phyloP scores from a whole-genome alignment of 108 stramenopile species.

The Skeletonema menzelii region DNA sequence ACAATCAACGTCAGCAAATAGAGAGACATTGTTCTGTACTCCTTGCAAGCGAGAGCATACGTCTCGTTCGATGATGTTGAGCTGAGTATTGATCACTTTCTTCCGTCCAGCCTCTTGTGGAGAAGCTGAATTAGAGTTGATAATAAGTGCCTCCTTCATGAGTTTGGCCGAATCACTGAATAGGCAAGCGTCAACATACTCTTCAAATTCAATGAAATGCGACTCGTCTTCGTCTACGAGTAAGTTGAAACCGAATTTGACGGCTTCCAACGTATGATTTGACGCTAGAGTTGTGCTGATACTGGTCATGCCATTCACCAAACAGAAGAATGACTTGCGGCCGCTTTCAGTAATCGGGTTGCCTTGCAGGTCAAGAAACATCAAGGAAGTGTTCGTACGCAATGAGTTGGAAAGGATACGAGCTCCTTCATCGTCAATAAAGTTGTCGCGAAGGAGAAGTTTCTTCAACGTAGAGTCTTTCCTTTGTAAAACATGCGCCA shows the following conservation, averaged over 20 bases:
- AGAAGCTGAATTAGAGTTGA: not conserved
- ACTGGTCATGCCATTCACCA: not conserved
- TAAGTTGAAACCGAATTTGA: not conserved
- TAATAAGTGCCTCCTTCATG: not conserved
- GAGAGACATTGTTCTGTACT: not conserved
- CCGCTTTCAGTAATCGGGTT: not conserved
- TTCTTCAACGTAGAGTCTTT: not conserved
- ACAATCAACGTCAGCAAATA: not conserved
- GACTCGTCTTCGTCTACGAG: not conserved
- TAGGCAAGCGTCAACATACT: not conserved
- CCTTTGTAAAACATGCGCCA: not conserved
- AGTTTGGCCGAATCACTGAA: not conserved
- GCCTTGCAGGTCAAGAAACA: not conserved
- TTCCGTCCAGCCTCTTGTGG: not conserved
- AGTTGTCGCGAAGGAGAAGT: not conserved
- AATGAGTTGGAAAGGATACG: not conserved
- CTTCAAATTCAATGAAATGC: not conserved
- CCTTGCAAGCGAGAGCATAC: not conserved
- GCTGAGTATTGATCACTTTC: not conserved
- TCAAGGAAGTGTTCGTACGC: not conserved
- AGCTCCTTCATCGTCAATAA: not conserved
- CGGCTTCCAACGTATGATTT: not conserved
- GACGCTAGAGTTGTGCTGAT: not conserved
- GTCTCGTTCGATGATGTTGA: not conserved
- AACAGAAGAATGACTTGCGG: not conserved